Base-by-base conservation (phyloP, 441 rosid genomes). In the Brassica balearica region DNA sequence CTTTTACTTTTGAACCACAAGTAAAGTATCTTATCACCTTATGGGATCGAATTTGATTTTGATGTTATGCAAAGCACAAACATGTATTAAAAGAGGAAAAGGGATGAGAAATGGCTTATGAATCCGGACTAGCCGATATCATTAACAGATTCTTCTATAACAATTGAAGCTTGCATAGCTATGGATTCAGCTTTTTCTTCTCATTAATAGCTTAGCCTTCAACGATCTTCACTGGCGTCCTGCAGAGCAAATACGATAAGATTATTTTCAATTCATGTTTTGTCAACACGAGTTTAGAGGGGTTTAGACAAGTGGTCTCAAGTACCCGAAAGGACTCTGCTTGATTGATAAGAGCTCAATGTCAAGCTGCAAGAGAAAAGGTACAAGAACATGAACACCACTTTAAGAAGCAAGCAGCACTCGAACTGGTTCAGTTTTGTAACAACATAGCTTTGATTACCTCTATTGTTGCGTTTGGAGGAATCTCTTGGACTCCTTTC, bases 321-420 rank as follows among this genome's bases (percentile, higher is more conserved):
- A 90, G 85, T 86, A 95, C 99, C 99, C 97, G 46, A 95, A 93
- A 68, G 96, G 95, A 71, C 86, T 91, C 85, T 89, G 92, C 73
- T 95, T 95, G 92, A 95, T 95, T 59, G 99, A 14, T 58, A 95
- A 83, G 69, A 95, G 85, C 79, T 95, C 96, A 80, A 95, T 91
- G 85, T 95, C 97, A 84, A 95, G 82, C 97, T 92, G 90, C 84
- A 84, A 41, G 19, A 68, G 43, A 67, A 51, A 41, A 73, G 3
- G 65, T 19, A 75, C 32, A 20, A 58, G 4, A 23, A 25, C 29
- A 62, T 68, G 60, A 71, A 43, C 60, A 77, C 72, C 36, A 38
- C 12, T 32, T 29, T 34, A 34, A 48, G 69, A 20, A 71, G 56
- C 48, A 27, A 36, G 58, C 32, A 46, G 67, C 48, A 29, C 5